These are phyloP conservation scores for Erodium moschatum DNA, from an alignment of 441 rosid species.

Conservation along the genomic window DNA sequence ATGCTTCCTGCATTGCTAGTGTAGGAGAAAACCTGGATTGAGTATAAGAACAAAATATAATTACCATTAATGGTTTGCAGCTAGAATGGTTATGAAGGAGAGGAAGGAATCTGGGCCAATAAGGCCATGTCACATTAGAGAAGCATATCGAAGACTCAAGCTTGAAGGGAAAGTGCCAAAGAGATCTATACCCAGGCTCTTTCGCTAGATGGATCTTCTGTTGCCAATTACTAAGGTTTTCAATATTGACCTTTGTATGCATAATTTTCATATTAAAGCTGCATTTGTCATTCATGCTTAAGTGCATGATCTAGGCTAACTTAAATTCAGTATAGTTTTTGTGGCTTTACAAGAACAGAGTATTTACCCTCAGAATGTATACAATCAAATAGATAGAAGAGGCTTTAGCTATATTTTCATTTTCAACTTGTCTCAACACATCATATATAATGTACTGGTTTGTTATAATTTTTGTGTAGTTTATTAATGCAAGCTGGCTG, in stretches of 20 bases:
- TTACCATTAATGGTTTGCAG: neutral
- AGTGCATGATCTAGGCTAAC: neutral
- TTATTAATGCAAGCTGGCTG: neutral
- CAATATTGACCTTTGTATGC: neutral
- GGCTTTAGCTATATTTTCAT: neutral
- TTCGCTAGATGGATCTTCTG: neutral
- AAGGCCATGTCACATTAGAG: conserved; percentile 23
- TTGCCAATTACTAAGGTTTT: neutral
- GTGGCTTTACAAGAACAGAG: too few relatives aligned
- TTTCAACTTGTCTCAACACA: too few relatives aligned
- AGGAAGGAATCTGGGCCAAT: conserved; percentile 24
- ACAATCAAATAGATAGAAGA: neutral
- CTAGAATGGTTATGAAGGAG: conserved; percentile 23
- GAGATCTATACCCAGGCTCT: conserved; percentile 17
- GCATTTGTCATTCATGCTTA: neutral
- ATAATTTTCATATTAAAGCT: neutral
- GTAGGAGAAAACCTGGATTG: neutral
- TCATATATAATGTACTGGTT: neutral
- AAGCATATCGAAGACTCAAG: conserved; percentile 23
- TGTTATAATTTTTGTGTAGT: neutral
- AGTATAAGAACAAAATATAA: neutral
- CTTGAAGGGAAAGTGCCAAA: conserved; percentile 23
- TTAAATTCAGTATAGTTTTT: too few relatives aligned
- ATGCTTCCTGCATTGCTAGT: neutral
- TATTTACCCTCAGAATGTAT: too few relatives aligned